A percentile compares a stretch with the other conserved stretches of the same genome.
Conservation (phyloP, 768 basidiomycete genomes). For the Russula sp. region DNA sequence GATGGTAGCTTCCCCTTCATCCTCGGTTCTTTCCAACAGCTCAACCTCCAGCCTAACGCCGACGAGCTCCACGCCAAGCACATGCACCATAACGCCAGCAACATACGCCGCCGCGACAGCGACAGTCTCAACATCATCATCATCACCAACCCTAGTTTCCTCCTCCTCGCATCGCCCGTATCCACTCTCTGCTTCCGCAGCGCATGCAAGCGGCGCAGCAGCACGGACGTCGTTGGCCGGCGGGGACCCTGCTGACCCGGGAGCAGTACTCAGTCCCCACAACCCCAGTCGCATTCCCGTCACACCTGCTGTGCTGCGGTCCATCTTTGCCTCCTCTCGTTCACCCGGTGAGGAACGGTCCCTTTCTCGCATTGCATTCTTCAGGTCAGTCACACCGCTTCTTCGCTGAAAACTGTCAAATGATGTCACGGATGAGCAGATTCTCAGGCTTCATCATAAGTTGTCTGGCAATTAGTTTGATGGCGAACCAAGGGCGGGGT, state of each 20-base stretch:
- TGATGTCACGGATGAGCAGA: constrained; percentile 38
- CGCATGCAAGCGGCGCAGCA: constrained; percentile 11
- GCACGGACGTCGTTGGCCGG: constrained; percentile 6
- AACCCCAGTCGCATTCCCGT: constrained; percentile 71
- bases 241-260: too few relatives aligned
- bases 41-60: constrained; percentile 23
- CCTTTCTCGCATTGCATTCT: constrained; percentile 82
- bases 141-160: not conserved
- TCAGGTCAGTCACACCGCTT: constrained; percentile 50
- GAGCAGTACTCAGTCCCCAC: constrained; percentile 41
- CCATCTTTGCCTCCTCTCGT: constrained; percentile 84
- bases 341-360: constrained; percentile 79
- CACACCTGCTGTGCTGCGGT: constrained; percentile 74
- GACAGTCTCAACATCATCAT: constrained; percentile 2
- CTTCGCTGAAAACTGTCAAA: constrained; percentile 2
- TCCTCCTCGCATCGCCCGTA: constrained; percentile 23
- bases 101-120: constrained; percentile 24
- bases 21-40: constrained; percentile 21
- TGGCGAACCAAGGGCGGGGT: constrained; percentile 67
- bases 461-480: constrained; percentile 74
- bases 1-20: constrained; percentile 24
- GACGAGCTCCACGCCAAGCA: constrained; percentile 23
- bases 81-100: constrained; percentile 25
- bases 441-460: constrained; percentile 82
- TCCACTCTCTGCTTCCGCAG: constrained; percentile 24